Evolutionary conservation across 2,329 filamentous ascomycete genomes (phyloP), one percentile per base, ranked within the genome.

Genomic region (Endothia cerciana): DNA sequence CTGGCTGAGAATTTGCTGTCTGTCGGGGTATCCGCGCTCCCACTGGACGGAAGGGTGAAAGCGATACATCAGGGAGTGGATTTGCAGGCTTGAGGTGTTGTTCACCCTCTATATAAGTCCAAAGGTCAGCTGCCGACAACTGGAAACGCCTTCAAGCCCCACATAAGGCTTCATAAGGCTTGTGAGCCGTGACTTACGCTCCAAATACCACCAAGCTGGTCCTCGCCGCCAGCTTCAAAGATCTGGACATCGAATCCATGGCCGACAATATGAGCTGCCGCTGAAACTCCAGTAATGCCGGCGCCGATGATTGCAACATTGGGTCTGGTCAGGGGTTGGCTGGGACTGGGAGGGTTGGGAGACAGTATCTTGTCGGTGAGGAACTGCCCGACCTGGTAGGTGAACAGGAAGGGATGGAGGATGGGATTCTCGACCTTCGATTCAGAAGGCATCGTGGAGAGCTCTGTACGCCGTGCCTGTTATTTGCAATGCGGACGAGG

Each of bases 61-160:
- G 28, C 92, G 87, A 76, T 94, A 96, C 92, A 95, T 95, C 65
- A 94, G 76, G 25, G 89, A 92, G 75, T 96, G 91, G 28, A 96
- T 94, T 73, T 95, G 92, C 0, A 96, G 83, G 19, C 91, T 87
- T 0, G 91, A 94, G 0, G 91, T 94, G 61, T 91, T 91, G 79
- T 95, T 94, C 49, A 95, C 91, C 76, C 85, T 85, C 88, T 92
- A 30, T 33, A 5, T 1, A 3, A 36, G 43, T 15, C n/a, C 4
- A 28, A 25, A 51, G 22, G 56, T 57, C 69, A 65, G 47, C 2
- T 0, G 45, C 0, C 38, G 40, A 41, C 13, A 19, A 10, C 15
- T 22, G 4, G 2, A 15, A 17, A 36, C 6, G 5, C 6, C 13
- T 25, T 15, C n/a, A 22, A 19, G n/a, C n/a, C n/a, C n/a, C 36